Conservation (phyloP, 2,329 filamentous ascomycete genomes). For the Didymella keratinophila region DNA sequence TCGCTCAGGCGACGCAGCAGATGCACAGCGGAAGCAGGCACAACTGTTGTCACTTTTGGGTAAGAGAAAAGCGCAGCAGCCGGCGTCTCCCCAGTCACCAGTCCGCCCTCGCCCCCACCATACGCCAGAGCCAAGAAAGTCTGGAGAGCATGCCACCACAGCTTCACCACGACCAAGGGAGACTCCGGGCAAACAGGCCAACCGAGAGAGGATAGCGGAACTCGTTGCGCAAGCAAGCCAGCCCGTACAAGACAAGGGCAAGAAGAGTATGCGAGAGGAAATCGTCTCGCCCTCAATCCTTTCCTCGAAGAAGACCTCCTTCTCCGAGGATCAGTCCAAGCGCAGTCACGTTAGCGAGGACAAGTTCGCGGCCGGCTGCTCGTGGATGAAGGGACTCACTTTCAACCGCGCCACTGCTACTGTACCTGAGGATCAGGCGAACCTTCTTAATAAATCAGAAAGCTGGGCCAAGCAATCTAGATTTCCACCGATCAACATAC, state of each 20-base stretch:
- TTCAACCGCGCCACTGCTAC: constrained; percentile 33
- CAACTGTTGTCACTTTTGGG: background rate
- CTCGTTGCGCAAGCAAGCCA: background rate
- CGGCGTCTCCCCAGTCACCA: background rate
- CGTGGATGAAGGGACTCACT: constrained; percentile 37
- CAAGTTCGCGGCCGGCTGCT: constrained; percentile 21
- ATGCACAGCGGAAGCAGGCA: background rate
- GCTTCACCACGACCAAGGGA: background rate
- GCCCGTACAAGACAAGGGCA: constrained; percentile 1
- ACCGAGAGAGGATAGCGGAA: background rate
- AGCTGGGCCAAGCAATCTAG: constrained; percentile 46
- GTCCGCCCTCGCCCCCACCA: background rate
- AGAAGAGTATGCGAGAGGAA: constrained; percentile 12
- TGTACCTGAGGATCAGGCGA: constrained; percentile 57
- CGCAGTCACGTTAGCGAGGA: constrained; percentile 4
- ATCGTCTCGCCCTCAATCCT: background rate
- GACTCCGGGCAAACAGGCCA: background rate
- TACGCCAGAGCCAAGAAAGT: background rate
- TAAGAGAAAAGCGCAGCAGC: background rate
- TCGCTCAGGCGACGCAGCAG: constrained; percentile 1
- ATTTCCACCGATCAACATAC: constrained; percentile 52
- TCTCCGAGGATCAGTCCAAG: background rate
- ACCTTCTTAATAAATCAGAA: constrained; percentile 57
- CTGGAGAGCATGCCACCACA: background rate
- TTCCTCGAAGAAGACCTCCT: constrained; percentile 2